Percentiles rank a stretch among this genome's conserved stretches.
Conservation (phyloP, 768 basidiomycete species). For the Polyporus arcularius region DNA sequence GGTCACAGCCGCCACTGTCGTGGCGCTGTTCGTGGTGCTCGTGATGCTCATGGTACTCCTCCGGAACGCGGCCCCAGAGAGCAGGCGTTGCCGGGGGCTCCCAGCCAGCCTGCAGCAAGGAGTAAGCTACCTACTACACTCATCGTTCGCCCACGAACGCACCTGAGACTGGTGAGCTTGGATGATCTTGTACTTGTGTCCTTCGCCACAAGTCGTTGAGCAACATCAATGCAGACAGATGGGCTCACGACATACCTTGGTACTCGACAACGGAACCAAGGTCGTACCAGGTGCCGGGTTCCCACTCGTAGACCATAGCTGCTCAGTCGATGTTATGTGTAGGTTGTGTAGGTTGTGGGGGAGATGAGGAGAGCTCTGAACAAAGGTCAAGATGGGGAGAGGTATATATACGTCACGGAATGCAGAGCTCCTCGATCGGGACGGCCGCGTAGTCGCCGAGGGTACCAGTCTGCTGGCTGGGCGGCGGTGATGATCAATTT, state of each 20-base stretch:
- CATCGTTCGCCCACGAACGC: not conserved
- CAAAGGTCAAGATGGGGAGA: not conserved
- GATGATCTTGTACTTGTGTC: constrained; percentile 64
- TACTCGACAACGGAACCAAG: constrained; percentile 55
- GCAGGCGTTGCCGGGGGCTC: constrained; percentile 61
- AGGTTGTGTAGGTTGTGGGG: not conserved
- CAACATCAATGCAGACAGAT: not conserved
- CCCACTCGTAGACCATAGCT: constrained; percentile 44
- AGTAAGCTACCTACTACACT: not conserved
- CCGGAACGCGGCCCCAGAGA: constrained; percentile 61
- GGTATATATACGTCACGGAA: constrained; percentile 9
- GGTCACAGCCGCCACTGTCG: constrained; percentile 4
- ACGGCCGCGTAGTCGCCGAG: constrained; percentile 8
- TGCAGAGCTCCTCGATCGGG: not conserved
- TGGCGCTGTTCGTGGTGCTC: constrained; percentile 25
- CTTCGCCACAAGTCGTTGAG: constrained; percentile 32
- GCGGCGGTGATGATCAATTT: constrained; percentile 11
- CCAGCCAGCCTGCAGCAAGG: constrained; percentile 59
- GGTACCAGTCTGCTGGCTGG: constrained; percentile 5
- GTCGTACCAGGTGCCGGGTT: constrained; percentile 64
- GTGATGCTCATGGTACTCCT: constrained; percentile 21
- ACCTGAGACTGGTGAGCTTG: constrained; percentile 74
- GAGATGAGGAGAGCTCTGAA: not conserved
- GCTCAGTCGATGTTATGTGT: not conserved
- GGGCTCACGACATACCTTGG: constrained; percentile 42